A percentile compares a stretch with the other conserved stretches of the same genome.
Evolutionary conservation across 2,329 filamentous ascomycete species (phyloP).

Genomic region (Claviceps sp.): DNA sequence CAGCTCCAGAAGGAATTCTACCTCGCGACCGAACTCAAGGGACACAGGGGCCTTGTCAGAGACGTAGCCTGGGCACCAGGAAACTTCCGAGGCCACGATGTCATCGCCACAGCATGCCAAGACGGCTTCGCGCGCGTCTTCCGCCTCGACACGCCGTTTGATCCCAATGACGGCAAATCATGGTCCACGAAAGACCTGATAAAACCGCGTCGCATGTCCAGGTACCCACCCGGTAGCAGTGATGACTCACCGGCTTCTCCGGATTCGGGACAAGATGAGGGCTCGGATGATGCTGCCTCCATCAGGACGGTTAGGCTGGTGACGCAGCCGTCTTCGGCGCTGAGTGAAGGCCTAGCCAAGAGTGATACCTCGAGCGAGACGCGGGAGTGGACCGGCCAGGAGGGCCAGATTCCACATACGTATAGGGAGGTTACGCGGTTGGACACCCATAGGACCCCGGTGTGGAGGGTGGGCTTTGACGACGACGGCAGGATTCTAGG

Average conservation of each 20-base stretch:
- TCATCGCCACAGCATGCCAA: conserved; percentile 83
- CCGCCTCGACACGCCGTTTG: conserved; percentile 51
- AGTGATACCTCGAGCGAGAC: conserved; percentile 32
- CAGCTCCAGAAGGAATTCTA: conserved; percentile 67
- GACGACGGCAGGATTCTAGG: conserved; percentile 59
- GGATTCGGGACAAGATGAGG: conserved; percentile 16
- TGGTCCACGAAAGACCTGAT: conserved; percentile 35
- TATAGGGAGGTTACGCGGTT: conserved; percentile 52
- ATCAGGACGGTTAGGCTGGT: conserved; percentile 15
- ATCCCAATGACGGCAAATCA: conserved; percentile 31
- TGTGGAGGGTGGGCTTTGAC: conserved; percentile 64
- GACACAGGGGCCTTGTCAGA: conserved; percentile 64
- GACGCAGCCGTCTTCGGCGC: conserved; percentile 27
- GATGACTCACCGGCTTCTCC: neutral
- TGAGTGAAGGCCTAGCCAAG: conserved; percentile 40
- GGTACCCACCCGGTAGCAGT: neutral
- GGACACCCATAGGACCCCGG: conserved; percentile 53
- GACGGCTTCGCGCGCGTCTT: conserved; percentile 88
- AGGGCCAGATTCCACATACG: conserved; percentile 53
- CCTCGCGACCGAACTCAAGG: conserved; percentile 60
- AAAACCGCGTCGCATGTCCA: conserved; percentile 10
- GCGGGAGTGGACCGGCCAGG: conserved; percentile 37
- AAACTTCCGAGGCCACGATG: conserved; percentile 78
- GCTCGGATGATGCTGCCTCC: conserved; percentile 9
- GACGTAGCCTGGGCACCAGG: conserved; percentile 90